Evolutionary conservation across 2,329 filamentous ascomycete genomes (phyloP).

Genomic region (Penicillium janthinellum): DNA sequence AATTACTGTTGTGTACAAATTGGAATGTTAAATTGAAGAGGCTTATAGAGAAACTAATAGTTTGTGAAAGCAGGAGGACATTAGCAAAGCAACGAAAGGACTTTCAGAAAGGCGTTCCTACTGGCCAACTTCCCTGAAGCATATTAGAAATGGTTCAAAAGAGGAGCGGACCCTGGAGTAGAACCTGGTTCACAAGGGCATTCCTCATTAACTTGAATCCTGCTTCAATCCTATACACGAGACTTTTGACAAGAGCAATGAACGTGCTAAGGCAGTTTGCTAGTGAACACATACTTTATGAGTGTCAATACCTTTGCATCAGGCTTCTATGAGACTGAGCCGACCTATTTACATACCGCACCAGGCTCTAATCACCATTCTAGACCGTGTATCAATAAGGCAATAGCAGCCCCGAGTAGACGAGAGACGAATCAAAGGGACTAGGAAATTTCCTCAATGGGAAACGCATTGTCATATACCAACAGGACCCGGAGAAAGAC

Average conservation of each 20-base stretch:
- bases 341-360: neutral
- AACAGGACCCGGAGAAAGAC: conserved; percentile 15
- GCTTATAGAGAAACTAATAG: no score
- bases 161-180: no score
- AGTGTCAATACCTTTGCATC: neutral
- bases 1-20: no score
- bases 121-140: neutral
- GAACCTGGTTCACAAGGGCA: no score
- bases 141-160: neutral
- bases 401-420: neutral
- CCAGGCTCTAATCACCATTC: neutral
- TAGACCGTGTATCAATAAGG: conserved; percentile 2
- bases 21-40: no score
- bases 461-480: conserved; percentile 28
- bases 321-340: no score
- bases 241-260: neutral
- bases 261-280: neutral
- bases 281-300: no score
- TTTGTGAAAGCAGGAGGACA: neutral
- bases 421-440: conserved; percentile 3
- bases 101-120: neutral
- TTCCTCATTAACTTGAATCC: no score
- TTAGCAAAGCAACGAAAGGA: neutral
- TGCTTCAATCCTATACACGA: neutral
- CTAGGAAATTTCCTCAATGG: conserved; percentile 10